Evolutionary conservation across 106 monocot genomes (phyloP).

Genomic region (Platanthera zijinensis): DNA sequence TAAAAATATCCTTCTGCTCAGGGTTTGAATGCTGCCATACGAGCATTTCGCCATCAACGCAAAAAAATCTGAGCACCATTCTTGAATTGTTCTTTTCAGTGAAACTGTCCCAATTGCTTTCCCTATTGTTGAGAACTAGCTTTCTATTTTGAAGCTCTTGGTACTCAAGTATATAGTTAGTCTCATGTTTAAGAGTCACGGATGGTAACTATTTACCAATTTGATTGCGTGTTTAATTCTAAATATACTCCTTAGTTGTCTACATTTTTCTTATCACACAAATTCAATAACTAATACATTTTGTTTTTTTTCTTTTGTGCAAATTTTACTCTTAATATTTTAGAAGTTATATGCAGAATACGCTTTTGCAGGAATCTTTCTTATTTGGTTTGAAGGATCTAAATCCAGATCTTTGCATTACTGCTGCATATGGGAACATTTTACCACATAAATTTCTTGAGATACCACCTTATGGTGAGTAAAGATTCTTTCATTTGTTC

Average conservation of each 20-base stretch:
- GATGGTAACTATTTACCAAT: background rate
- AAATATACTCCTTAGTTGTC: background rate
- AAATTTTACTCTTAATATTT: background rate
- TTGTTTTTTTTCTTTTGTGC: background rate
- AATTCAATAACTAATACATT: background rate
- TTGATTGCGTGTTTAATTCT: background rate
- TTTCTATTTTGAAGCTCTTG: too few species aligned
- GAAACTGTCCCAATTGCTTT: too few species aligned
- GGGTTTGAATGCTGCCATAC: too few species aligned
- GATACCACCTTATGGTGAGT: constrained; percentile 77
- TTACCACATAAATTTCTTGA: constrained; percentile 78
- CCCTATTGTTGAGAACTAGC: too few species aligned
- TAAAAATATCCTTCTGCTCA: too few species aligned
- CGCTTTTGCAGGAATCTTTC: constrained; percentile 52
- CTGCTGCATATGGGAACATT: constrained; percentile 96
- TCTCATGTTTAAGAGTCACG: background rate
- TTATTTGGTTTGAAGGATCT: constrained; percentile 61
- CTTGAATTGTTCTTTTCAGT: too few species aligned
- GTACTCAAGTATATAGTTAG: background rate
- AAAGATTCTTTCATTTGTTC: background rate
- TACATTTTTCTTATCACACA: background rate
- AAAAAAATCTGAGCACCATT: too few species aligned
- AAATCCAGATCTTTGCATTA: constrained; percentile 78
- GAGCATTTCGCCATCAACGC: too few species aligned
- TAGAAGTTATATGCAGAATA: background rate